These are phyloP conservation scores for Mycena vulgaris DNA, from an alignment of 768 basidiomycete genomes.

Conservation along the genomic window DNA sequence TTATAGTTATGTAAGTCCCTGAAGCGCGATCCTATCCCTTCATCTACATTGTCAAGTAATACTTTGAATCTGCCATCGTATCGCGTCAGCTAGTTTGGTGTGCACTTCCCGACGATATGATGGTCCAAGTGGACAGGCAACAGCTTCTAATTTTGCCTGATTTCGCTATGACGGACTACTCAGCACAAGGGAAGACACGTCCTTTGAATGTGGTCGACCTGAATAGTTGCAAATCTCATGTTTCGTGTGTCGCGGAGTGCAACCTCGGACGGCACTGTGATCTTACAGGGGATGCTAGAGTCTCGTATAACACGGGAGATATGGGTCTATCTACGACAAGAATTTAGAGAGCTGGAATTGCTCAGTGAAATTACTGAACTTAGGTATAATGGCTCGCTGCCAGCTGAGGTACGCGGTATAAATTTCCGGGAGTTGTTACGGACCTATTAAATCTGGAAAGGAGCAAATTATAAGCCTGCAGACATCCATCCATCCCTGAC, in stretches of 20 bases:
- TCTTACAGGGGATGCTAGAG: not conserved
- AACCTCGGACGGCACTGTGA: no score
- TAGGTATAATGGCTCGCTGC: not conserved
- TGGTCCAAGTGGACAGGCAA: no score
- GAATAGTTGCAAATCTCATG: not conserved
- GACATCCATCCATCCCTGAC: no score
- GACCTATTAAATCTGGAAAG: not conserved
- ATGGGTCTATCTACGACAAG: not conserved
- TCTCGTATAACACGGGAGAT: not conserved
- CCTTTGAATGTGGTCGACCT: not conserved
- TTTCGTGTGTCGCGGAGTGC: no score
- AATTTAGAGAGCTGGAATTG: not conserved
- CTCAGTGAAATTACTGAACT: not conserved
- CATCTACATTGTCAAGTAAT: no score
- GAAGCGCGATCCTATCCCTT: no score
- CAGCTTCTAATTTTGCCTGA: no score
- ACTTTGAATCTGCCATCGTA: no score
- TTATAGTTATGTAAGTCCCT: no score
- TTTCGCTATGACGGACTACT: conserved; percentile 1
- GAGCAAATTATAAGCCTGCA: not conserved
- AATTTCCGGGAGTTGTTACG: not conserved
- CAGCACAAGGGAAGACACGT: not conserved
- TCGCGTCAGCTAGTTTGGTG: no score
- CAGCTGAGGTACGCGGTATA: not conserved
- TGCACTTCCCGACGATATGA: no score